A percentile compares a stretch with the other conserved stretches of the same genome.
Conservation (phyloP, 2,329 filamentous ascomycete species). For the Diplocarpon rosae region DNA sequence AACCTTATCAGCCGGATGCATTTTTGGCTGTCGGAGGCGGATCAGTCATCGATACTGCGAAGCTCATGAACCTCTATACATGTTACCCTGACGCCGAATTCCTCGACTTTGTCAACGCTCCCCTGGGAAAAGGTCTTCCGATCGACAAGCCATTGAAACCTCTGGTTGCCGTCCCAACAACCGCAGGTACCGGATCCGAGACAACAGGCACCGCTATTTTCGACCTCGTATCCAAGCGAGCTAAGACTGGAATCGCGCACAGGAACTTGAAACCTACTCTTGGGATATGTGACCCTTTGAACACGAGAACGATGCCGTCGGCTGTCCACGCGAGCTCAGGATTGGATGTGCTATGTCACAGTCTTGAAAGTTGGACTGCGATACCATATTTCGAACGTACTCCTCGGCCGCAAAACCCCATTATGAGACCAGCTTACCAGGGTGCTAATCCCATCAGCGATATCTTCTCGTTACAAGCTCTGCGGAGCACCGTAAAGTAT, state of each 20-base stretch:
- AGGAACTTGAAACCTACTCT: slow-evolving; percentile 90
- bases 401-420: slow-evolving; percentile 78
- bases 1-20: slow-evolving; percentile 71
- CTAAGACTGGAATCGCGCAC: slow-evolving; percentile 94
- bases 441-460: slow-evolving; percentile 96
- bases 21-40: slow-evolving; percentile 90
- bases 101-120: slow-evolving; percentile 94
- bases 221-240: slow-evolving; percentile 77
- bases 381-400: slow-evolving; percentile 84
- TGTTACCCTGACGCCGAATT: slow-evolving; percentile 88
- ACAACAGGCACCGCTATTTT: slow-evolving; percentile 98
- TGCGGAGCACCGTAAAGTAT: slow-evolving; percentile 79
- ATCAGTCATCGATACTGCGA: slow-evolving; percentile 95
- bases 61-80: slow-evolving; percentile 95
- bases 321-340: slow-evolving; percentile 88
- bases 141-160: slow-evolving; percentile 62
- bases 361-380: slow-evolving; percentile 92
- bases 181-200: slow-evolving; percentile 80
- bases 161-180: slow-evolving; percentile 74
- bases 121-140: slow-evolving; percentile 72
- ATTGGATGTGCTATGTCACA: slow-evolving; percentile 89
- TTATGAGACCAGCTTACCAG: slow-evolving; percentile 87
- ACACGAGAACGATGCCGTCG: slow-evolving; percentile 91
- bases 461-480: slow-evolving; percentile 84
- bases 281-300: slow-evolving; percentile 75